Base-by-base conservation (phyloP, 2,329 filamentous ascomycete species). In the Pseudogymnoascus sp. region DNA sequence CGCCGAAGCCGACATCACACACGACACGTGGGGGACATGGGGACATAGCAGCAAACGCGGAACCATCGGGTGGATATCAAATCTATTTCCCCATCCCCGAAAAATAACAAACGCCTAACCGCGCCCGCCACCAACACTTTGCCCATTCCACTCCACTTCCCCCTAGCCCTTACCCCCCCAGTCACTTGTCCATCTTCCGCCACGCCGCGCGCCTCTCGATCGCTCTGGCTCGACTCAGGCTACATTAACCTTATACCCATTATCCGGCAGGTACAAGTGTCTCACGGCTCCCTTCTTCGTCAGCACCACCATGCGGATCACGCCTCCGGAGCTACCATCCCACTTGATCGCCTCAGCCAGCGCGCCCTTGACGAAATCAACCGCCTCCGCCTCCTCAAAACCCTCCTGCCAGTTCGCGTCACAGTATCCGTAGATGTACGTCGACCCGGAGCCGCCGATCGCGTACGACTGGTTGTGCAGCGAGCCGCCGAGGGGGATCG, bases 351-450 rank as follows among this genome's bases (percentile, higher is more conserved):
- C 95, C 82, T 99, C 93, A 73, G 86, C 81, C 74, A 99, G 80
- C 34, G 95, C 88, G 59, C 87, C 89, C 80, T 96, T 97, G 75
- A 99, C 95, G 73, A 99, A 99, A 42, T 87, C 78, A 68, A 99
- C 87, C 0, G 95, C 95, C 67, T 96, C 93, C 63, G 86, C 83
- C 81, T 97, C 91, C 62, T 89, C 91, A 93, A 99, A 97, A 68
- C 86, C 86, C 78, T 97, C 95, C 76, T 83, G 86, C 95, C 95
- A 99, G 82, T 99, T 86, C 64, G 91, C 88, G 75, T 99, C 93
- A 75, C 93, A 97, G 83, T 96, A 97, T 71, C 95, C 95, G 81
- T 97, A 99, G 77, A 99, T 99, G 81, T 99, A 99, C 66, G 95
- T 97, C 71, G 93, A 97, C 45, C 95, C 95, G 18, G 93, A 97